Percentiles rank a stretch among this genome's conserved stretches.
These are phyloP conservation scores for Xylariomycetidae sp. DNA, from an alignment of 2,329 filamentous ascomycete species.

Conservation along the genomic window DNA sequence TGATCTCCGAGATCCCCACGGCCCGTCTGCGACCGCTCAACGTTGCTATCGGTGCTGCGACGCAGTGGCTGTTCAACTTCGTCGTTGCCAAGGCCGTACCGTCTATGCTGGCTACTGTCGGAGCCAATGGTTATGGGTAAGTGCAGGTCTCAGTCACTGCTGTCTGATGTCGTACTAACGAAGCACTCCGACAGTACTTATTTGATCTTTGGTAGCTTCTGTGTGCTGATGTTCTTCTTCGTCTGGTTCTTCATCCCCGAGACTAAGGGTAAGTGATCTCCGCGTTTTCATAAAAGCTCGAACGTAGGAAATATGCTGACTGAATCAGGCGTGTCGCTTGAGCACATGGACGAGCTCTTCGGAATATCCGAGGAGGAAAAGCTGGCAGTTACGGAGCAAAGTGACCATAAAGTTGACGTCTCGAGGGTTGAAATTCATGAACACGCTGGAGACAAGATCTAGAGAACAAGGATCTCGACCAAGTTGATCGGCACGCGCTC, in stretches of 20 bases:
- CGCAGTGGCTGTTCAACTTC: slow-evolving; percentile 63
- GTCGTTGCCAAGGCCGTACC: slow-evolving; percentile 60
- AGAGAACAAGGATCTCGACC: no score
- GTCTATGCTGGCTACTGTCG: slow-evolving; percentile 53
- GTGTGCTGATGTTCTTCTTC: slow-evolving; percentile 56
- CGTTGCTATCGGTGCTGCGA: slow-evolving; percentile 56
- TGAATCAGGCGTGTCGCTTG: slow-evolving; percentile 49
- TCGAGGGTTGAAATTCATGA: slow-evolving; percentile 17
- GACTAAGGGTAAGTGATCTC: slow-evolving; percentile 25
- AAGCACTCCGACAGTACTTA: slow-evolving; percentile 39
- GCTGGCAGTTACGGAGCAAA: slow-evolving; percentile 5
- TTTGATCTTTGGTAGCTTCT: slow-evolving; percentile 60
- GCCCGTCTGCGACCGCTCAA: slow-evolving; percentile 46
- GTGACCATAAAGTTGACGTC: slow-evolving; percentile 12
- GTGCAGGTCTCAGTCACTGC: no score
- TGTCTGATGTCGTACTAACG: no score
- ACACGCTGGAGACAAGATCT: slow-evolving; percentile 9
- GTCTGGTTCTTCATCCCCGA: slow-evolving; percentile 53
- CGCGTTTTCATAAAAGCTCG: background rate
- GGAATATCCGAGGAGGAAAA: slow-evolving; percentile 27
- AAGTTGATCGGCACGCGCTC: no score
- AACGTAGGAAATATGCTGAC: slow-evolving; percentile 30
- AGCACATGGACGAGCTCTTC: slow-evolving; percentile 57
- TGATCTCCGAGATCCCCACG: slow-evolving; percentile 62
- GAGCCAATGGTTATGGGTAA: slow-evolving; percentile 33